Evolutionary conservation across 495 filamentous ascomycete species (phyloP).

Genomic region (Amniculicola lignicola): DNA sequence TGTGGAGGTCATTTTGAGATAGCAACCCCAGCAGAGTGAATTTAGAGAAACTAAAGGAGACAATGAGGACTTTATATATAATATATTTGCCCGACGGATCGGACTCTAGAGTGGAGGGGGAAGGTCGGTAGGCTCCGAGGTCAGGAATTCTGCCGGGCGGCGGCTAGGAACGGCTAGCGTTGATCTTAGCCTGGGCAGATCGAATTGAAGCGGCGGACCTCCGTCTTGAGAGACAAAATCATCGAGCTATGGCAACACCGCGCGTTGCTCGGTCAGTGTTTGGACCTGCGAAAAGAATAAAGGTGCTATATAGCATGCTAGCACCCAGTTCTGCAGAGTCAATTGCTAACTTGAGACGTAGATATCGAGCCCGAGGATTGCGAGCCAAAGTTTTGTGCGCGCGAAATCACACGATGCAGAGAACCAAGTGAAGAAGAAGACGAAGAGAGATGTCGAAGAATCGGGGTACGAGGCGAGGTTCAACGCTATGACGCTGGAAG

Average conservation of each 20-base stretch:
- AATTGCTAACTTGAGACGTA: constrained; percentile 13
- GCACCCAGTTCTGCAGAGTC: neutral
- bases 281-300: constrained; percentile 25
- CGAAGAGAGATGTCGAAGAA: too few species aligned
- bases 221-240: neutral
- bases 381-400: constrained; percentile 12
- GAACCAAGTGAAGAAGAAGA: too few species aligned
- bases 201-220: too few species aligned
- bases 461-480: too few species aligned
- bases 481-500: constrained; percentile 5
- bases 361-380: constrained; percentile 11
- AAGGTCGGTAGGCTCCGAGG: constrained; percentile 24
- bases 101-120: constrained; percentile 10
- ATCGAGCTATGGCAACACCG: constrained; percentile 29
- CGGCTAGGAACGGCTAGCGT: constrained; percentile 7
- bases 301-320: constrained; percentile 5
- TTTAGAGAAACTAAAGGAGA: too few species aligned
- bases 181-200: neutral
- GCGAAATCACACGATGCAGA: too few species aligned
- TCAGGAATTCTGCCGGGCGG: constrained; percentile 24
- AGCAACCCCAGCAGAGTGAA: too few species aligned
- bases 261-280: constrained; percentile 29
- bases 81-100: neutral
- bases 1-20: constrained; percentile 23
- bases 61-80: neutral